These are phyloP conservation scores for Irpex rosettiformis DNA, from an alignment of 1,284 basidiomycete species.

Conservation along the genomic window DNA sequence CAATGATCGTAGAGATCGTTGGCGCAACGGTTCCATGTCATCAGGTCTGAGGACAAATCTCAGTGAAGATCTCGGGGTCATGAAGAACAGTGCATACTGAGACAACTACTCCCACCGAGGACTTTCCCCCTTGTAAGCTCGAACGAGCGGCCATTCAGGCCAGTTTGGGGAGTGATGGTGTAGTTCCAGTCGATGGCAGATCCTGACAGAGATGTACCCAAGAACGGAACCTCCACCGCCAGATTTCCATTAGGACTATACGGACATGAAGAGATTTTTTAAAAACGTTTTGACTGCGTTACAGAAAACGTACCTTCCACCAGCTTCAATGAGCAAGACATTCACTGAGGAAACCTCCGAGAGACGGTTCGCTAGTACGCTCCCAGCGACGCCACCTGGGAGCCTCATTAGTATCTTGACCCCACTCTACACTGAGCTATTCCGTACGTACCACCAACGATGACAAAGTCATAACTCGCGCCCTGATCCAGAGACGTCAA, in stretches of 20 bases:
- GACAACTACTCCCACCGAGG: neutral
- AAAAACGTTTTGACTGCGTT: no score
- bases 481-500: neutral
- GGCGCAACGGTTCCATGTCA: constrained; percentile 40
- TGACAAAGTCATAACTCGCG: constrained; percentile 20
- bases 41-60: constrained; percentile 27
- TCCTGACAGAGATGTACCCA: neutral
- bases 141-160: neutral
- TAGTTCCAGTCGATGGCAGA: constrained; percentile 4
- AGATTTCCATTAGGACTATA: neutral
- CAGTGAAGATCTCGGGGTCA: neutral
- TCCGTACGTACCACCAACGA: neutral
- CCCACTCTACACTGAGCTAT: constrained; percentile 27
- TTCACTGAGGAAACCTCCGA: neutral
- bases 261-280: neutral
- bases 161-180: constrained; percentile 2
- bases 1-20: constrained; percentile 37
- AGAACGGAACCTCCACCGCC: neutral
- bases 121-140: neutral
- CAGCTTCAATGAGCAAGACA: constrained; percentile 3
- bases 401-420: constrained; percentile 29
- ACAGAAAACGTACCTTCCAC: neutral
- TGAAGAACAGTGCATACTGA: neutral
- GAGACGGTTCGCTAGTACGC: neutral
- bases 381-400: constrained; percentile 11